These are phyloP conservation scores for Tylopilus balloui DNA, from an alignment of 768 basidiomycete genomes.

Conservation along the genomic window DNA sequence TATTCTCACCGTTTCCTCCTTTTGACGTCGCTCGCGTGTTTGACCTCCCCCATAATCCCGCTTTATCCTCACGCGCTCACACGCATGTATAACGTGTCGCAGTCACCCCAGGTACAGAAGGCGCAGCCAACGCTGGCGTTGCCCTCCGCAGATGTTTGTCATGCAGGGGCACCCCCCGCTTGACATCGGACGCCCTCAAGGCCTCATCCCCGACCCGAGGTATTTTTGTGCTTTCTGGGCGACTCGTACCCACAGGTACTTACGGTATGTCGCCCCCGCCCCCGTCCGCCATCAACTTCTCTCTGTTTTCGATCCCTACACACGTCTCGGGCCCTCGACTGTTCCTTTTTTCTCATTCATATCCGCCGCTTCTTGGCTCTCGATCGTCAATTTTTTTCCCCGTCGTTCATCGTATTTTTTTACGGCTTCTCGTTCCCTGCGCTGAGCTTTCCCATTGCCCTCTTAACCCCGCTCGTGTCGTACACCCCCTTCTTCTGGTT, in stretches of 20 bases:
- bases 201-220: background rate
- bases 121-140: background rate
- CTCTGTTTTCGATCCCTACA: background rate
- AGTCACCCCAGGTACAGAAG: background rate
- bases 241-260: background rate
- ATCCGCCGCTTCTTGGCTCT: background rate
- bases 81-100: background rate
- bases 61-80: background rate
- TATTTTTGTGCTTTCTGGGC: background rate
- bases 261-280: background rate
- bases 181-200: background rate
- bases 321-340: background rate
- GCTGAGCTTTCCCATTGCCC: background rate
- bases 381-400: background rate
- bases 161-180: background rate
- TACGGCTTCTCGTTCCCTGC: background rate
- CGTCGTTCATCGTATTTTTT: background rate
- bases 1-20: background rate
- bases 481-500: background rate
- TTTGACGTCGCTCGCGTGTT: background rate
- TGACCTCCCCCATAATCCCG: background rate
- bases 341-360: background rate
- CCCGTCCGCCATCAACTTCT: too few relatives aligned
- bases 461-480: background rate
- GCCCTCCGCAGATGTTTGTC: background rate